A percentile compares a stretch with the other conserved stretches of the same genome.
These are phyloP conservation scores for Ambrosia artemisiifolia DNA, from an alignment of 129 eudicot species.

Conservation along the genomic window DNA sequence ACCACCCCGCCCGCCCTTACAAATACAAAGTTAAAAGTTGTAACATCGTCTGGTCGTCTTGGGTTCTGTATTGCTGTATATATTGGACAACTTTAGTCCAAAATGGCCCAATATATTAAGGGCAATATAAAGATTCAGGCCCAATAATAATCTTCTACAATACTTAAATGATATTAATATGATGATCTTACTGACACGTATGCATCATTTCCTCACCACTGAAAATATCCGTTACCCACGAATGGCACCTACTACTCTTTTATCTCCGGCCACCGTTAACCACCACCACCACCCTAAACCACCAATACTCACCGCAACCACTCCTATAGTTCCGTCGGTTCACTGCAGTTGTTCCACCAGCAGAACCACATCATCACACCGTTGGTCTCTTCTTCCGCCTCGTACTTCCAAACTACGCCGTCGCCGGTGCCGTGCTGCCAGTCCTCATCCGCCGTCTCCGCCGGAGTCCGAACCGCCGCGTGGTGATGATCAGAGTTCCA, in stretches of 20 bases:
- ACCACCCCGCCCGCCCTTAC: too few relatives aligned
- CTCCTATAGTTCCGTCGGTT: not conserved
- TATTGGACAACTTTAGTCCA: too few relatives aligned
- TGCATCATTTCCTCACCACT: not conserved
- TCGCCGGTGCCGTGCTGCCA: conserved; percentile 28
- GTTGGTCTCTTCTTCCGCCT: conserved; percentile 9
- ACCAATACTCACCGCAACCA: conserved; percentile 8
- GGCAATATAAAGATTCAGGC: too few relatives aligned
- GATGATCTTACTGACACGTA: not conserved
- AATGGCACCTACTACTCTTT: conserved; percentile 26
- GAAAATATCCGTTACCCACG: conserved; percentile 16
- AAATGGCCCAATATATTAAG: too few relatives aligned
- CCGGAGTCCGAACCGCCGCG: conserved; percentile 33
- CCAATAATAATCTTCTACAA: not conserved
- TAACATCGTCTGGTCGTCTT: too few relatives aligned
- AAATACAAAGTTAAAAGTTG: too few relatives aligned
- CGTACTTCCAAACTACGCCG: conserved; percentile 4
- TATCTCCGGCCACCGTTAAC: conserved; percentile 32
- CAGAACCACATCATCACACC: not conserved
- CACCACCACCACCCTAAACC: conserved; percentile 16
- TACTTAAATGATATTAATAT: not conserved
- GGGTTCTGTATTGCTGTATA: too few relatives aligned
- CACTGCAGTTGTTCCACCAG: not conserved
- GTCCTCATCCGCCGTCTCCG: conserved; percentile 26
- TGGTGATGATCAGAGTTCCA: conserved; percentile 23